Evolutionary conservation across 768 basidiomycete genomes (phyloP), one percentile per base, ranked within the genome.

Genomic region (Tulasnella sp.): DNA sequence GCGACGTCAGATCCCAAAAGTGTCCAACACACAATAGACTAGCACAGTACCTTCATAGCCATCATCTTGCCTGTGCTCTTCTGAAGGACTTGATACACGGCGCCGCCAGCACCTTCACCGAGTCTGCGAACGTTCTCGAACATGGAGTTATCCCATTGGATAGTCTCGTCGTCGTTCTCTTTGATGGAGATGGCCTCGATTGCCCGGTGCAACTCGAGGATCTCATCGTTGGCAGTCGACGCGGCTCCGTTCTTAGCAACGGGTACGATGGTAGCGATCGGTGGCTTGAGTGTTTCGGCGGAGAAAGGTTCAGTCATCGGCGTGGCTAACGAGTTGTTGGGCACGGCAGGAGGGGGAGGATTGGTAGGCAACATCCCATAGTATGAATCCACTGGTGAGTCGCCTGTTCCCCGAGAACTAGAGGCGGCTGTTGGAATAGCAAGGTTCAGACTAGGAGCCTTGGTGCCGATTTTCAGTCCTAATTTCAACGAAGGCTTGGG

Each of bases 61-160:
- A 96, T 83, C 64, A 92, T 77, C 67, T 74, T 73, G 32, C 80
- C 80, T 1, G 81, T 87, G 54, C 84, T 82, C 65, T 76, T 83
- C 69, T 96, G 89, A 67, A 74, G 80, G 45, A 97, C 93, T 70
- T 90, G 92, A 69, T 94, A 83, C 9, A 99, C 96, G 6, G 91
- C 92, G 43, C 96, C 96, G 43, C 93, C 92, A 55, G 92, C 90
- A 39, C 96, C 96, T 66, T 97, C 92, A 17, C 96, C 96, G 2
- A 99, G 73, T 53, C 88, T 79, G 12, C 72, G 68, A 7, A 91
- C 61, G 62, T 87, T 85, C 62, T 91, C 85, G 56, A 97, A 75
- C 57, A 80, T 49, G 27, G 29, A 68, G 43, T 65, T 68, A 59
- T 69, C 63, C 53, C 68, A 65, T 27, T 67, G 57, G 29, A 68